phyloP scores from a whole-genome alignment of 306 rosid species.

The Senna tora region DNA sequence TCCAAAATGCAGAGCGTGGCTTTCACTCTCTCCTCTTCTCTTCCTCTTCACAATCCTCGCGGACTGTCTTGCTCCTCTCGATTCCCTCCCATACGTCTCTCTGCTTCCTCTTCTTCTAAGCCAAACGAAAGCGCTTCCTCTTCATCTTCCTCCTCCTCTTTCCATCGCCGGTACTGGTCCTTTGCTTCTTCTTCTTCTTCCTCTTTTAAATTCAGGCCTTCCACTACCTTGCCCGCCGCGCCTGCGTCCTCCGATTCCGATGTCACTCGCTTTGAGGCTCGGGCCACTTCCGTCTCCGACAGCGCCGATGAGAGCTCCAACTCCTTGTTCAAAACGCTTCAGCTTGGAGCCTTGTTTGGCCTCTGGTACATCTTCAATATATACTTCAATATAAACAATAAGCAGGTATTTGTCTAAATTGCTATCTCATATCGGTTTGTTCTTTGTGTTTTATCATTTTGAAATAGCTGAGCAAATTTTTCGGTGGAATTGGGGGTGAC shows the following conservation, averaged over 20 bases:
- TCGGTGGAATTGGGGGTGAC: neutral
- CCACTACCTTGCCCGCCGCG: slow-evolving; percentile 37
- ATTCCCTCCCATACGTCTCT: slow-evolving; percentile 38
- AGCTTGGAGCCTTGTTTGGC: slow-evolving; percentile 82
- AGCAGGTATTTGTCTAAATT: slow-evolving; percentile 60
- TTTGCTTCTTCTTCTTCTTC: slow-evolving; percentile 41
- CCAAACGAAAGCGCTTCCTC: slow-evolving; percentile 29
- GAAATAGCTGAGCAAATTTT: neutral
- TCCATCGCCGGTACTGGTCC: slow-evolving; percentile 72
- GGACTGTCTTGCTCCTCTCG: slow-evolving; percentile 21
- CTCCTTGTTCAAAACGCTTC: slow-evolving; percentile 58
- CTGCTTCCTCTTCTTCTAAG: slow-evolving; percentile 46
- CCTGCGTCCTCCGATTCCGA: slow-evolving; percentile 41
- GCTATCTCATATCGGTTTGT: neutral
- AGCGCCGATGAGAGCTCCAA: slow-evolving; percentile 48
- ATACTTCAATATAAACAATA: slow-evolving; percentile 93
- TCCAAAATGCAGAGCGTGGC: slow-evolving; percentile 73
- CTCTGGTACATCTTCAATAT: slow-evolving; percentile 93
- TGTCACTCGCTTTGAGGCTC: slow-evolving; percentile 43
- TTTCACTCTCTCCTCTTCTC: slow-evolving; percentile 49
- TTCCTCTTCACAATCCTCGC: slow-evolving; percentile 36
- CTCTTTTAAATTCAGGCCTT: slow-evolving; percentile 68
- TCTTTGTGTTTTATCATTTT: neutral
- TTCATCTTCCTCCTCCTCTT: slow-evolving; percentile 39
- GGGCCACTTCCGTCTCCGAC: slow-evolving; percentile 70